Evolutionary conservation across 345 rosid genomes (phyloP).

Genomic region (Rhodamnia rubescens): DNA sequence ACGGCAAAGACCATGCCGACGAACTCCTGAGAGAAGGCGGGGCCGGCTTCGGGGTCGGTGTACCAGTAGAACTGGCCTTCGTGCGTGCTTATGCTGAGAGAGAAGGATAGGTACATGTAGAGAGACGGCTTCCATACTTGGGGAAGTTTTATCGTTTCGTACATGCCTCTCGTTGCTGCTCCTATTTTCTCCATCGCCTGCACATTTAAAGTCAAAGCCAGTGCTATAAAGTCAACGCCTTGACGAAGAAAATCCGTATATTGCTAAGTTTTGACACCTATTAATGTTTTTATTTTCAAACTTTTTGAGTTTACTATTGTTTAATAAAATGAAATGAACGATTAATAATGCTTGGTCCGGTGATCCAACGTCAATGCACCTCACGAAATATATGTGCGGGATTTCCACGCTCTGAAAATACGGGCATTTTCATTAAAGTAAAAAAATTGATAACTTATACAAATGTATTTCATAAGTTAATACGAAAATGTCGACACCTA

Average conservation of each 20-base stretch:
- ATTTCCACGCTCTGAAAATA: neutral
- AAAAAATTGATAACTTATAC: neutral
- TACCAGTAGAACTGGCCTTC: conserved; percentile 85
- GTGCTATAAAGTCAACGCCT: neutral
- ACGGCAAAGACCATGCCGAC: conserved; percentile 56
- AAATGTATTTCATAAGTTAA: neutral
- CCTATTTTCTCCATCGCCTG: conserved; percentile 17
- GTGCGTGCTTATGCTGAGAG: conserved; percentile 68
- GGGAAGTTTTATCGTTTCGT: conserved; percentile 49
- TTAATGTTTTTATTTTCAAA: neutral
- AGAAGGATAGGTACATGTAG: conserved; percentile 61
- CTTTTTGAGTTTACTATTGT: neutral
- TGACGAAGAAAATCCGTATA: neutral
- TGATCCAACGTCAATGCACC: neutral
- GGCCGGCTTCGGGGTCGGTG: conserved; percentile 69
- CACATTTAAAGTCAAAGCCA: neutral
- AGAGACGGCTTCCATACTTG: conserved; percentile 87
- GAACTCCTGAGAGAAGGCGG: conserved; percentile 80
- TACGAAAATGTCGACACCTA: neutral
- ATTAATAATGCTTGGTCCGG: neutral
- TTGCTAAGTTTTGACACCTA: neutral
- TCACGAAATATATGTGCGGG: no score
- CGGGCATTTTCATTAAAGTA: no score
- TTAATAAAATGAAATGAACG: neutral
- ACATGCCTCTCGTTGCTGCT: conserved; percentile 42